Conservation (phyloP, 495 filamentous ascomycete genomes). For the Penicillium atrosanguineum region DNA sequence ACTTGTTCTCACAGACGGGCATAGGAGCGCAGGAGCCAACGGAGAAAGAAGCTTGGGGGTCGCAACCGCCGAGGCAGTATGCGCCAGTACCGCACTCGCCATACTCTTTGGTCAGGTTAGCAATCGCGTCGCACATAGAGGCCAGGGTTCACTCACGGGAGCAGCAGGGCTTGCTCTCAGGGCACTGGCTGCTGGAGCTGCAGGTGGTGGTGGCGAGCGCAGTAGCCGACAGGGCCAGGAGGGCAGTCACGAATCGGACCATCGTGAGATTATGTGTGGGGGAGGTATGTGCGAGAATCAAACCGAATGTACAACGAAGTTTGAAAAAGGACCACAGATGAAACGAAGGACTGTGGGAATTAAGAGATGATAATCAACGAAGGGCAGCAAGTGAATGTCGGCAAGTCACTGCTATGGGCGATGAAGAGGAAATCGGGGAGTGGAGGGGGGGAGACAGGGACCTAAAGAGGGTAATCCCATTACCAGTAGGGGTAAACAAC, state of each 20-base stretch:
- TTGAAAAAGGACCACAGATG: constrained; percentile 13
- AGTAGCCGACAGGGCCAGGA: constrained; percentile 35
- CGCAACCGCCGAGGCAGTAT: constrained; percentile 95
- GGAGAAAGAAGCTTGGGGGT: constrained; percentile 74
- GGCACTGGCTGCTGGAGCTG: constrained; percentile 63
- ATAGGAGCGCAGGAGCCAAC: constrained; percentile 84
- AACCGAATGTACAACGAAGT: constrained; percentile 17
- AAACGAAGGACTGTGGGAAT: constrained; percentile 23
- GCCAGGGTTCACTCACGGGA: constrained; percentile 65
- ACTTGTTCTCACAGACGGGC: constrained; percentile 73
- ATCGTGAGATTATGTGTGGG: constrained; percentile 27
- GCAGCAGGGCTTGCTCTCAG: constrained; percentile 77
- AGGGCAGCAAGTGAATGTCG: constrained; percentile 7
- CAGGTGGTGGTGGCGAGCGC: constrained; percentile 46
- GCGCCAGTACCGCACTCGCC: constrained; percentile 90
- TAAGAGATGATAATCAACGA: constrained; percentile 9
- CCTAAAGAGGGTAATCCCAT: constrained; percentile 3
- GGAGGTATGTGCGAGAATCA: constrained; percentile 9
- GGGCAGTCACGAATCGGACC: constrained; percentile 34
- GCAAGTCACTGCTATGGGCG: constrained; percentile 2
- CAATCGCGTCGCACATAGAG: neutral
- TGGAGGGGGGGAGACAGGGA: neutral
- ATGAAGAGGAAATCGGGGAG: neutral
- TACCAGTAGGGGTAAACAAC: constrained; percentile 4
- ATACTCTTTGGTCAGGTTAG: constrained; percentile 62